Evolutionary conservation across 2,329 filamentous ascomycete genomes (phyloP).

Genomic region (Diaporthe amygdali): DNA sequence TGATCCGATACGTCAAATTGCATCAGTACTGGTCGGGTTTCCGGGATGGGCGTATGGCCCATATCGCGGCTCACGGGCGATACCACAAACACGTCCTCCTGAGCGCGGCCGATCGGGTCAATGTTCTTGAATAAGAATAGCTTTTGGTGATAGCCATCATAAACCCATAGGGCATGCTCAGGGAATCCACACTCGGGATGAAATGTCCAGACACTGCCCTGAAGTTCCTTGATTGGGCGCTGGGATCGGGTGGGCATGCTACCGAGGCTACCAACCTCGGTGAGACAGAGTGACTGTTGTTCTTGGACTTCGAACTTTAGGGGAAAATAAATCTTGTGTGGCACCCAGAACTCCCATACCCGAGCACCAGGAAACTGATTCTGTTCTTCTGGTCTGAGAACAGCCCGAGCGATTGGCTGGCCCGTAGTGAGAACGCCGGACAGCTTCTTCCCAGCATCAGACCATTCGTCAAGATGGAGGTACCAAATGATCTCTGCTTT

Average conservation of each 20-base stretch:
- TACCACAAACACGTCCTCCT: conserved; percentile 37
- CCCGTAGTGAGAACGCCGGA: neutral
- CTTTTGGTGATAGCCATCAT: neutral
- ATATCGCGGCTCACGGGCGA: conserved; percentile 27
- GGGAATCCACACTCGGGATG: conserved; percentile 36
- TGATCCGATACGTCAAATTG: conserved; percentile 3
- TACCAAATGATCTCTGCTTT: conserved; percentile 15
- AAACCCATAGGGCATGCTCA: conserved; percentile 34
- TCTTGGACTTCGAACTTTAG: neutral
- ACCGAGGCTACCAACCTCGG: neutral
- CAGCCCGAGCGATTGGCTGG: conserved; percentile 28
- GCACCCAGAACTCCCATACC: conserved; percentile 18
- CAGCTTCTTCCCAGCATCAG: neutral
- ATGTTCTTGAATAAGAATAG: conserved; percentile 40
- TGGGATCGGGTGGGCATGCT: neutral
- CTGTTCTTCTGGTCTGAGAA: neutral
- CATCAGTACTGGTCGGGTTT: conserved; percentile 21
- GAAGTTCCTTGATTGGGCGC: neutral
- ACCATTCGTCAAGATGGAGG: conserved; percentile 21
- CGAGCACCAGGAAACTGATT: conserved; percentile 13
- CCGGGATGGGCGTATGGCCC: conserved; percentile 12
- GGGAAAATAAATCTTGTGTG: neutral
- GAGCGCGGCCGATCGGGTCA: conserved; percentile 25
- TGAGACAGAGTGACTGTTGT: neutral
- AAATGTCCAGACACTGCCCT: conserved; percentile 3